Conservation (phyloP, 2,329 filamentous ascomycete species). For the Alternaria angustiovoidea region DNA sequence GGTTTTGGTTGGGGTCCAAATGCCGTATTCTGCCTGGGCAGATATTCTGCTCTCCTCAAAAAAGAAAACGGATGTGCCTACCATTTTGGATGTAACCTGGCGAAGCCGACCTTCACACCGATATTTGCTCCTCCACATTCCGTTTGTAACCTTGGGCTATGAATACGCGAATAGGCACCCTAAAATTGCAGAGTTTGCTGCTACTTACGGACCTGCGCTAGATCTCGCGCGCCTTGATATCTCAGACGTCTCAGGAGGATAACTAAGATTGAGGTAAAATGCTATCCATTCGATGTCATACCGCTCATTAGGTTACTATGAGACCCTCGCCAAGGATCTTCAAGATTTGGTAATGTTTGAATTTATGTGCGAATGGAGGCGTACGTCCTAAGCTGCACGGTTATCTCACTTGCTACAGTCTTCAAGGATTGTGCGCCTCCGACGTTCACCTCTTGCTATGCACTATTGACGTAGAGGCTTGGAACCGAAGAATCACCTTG, state of each 20-base stretch:
- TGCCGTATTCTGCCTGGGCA: slow-evolving; percentile 8
- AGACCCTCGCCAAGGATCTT: not conserved
- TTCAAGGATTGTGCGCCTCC: not conserved
- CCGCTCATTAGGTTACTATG: not conserved
- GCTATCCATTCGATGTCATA: not conserved
- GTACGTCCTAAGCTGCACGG: not conserved
- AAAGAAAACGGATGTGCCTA: not conserved
- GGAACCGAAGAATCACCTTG: not conserved
- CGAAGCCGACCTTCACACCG: not conserved
- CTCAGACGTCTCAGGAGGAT: slow-evolving; percentile 4
- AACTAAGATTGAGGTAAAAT: not conserved
- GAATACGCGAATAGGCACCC: not conserved
- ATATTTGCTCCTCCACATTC: not conserved
- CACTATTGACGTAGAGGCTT: not conserved
- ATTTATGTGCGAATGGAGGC: not conserved
- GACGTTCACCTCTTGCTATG: not conserved
- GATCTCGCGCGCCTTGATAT: not conserved
- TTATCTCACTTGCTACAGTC: not conserved
- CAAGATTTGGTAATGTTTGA: not conserved
- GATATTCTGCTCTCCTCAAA: not conserved
- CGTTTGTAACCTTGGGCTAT: not conserved
- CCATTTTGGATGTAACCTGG: not conserved
- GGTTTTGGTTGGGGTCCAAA: not conserved
- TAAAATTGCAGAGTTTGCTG: slow-evolving; percentile 4
- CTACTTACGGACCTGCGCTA: slow-evolving; percentile 8